These are phyloP conservation scores for Aspergillus flavus DNA, from an alignment of 2,329 filamentous ascomycete species.

Conservation along the genomic window DNA sequence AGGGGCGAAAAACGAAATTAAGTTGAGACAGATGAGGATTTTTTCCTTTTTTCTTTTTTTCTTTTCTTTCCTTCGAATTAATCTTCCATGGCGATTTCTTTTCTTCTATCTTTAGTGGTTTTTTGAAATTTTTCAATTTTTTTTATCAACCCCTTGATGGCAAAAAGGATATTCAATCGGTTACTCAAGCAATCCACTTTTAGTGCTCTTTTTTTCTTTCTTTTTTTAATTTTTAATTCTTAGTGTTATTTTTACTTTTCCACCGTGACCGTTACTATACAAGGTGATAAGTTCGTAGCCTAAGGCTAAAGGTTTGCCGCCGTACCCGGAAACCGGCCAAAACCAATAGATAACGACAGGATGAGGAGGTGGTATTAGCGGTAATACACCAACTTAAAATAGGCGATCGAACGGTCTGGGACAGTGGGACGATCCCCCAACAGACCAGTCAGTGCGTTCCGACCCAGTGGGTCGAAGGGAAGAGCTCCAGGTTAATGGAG, in stretches of 20 bases:
- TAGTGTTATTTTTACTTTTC: not conserved
- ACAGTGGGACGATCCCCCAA: constrained; percentile 26
- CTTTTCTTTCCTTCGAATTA: not conserved
- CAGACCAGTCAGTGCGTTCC: constrained; percentile 22
- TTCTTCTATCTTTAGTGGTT: not conserved
- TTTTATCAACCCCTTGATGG: not conserved
- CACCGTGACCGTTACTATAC: not conserved
- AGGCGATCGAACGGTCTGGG: constrained; percentile 31
- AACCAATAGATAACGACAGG: constrained; percentile 11
- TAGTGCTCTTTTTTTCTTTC: not conserved
- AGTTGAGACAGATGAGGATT: not conserved
- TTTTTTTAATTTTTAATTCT: not conserved
- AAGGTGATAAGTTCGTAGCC: constrained; percentile 1
- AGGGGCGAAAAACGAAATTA: not conserved
- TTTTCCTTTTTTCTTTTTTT: not conserved
- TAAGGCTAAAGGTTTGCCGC: constrained; percentile 19
- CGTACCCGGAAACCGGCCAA: constrained; percentile 20
- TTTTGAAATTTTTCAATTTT: not conserved
- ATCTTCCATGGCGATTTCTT: not conserved
- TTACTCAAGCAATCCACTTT: not conserved
- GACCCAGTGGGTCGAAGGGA: constrained; percentile 13
- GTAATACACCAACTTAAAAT: constrained; percentile 27
- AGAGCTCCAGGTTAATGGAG: constrained; percentile 8
- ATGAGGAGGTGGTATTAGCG: constrained; percentile 17
- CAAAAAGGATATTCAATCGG: not conserved